Percentiles rank a stretch among this genome's conserved stretches.
phyloP scores from a whole-genome alignment of 176 grass and related monocot genomes.

The Saccharum spontaneum region DNA sequence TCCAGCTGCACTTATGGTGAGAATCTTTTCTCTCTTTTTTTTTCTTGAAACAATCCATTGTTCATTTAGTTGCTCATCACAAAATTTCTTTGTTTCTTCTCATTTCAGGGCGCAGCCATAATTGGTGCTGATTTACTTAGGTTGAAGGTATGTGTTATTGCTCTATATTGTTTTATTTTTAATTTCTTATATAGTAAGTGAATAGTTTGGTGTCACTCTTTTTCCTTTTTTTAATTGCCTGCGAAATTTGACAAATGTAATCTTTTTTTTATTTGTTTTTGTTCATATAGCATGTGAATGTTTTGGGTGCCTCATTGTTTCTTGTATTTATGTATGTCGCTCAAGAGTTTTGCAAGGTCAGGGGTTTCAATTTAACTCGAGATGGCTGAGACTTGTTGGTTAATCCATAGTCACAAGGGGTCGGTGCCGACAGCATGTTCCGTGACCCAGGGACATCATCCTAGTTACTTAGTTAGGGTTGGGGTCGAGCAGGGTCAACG shows the following conservation, averaged over 20 bases:
- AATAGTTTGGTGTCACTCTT: too few species aligned
- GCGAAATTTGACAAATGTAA: neutral
- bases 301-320: neutral
- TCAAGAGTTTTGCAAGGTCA: neutral
- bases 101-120: slow-evolving; percentile 66
- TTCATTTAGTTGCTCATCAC: neutral
- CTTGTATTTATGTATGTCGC: neutral
- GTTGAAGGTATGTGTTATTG: slow-evolving; percentile 48
- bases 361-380: neutral
- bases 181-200: slow-evolving; percentile 28
- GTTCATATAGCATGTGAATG: neutral
- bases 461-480: neutral
- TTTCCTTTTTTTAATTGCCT: neutral
- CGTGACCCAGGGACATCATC: neutral
- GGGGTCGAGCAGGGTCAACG: neutral
- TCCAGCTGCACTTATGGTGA: slow-evolving; percentile 76
- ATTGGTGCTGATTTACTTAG: slow-evolving; percentile 73
- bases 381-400: neutral
- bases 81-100: slow-evolving; percentile 23
- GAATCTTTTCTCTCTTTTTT: slow-evolving; percentile 9
- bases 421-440: neutral
- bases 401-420: neutral
- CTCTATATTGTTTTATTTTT: slow-evolving; percentile 19
- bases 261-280: neutral
- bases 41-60: neutral